Percentiles rank a stretch among this genome's conserved stretches.
Conservation (phyloP, 345 rosid species). For the Leavenworthia alabamica region DNA sequence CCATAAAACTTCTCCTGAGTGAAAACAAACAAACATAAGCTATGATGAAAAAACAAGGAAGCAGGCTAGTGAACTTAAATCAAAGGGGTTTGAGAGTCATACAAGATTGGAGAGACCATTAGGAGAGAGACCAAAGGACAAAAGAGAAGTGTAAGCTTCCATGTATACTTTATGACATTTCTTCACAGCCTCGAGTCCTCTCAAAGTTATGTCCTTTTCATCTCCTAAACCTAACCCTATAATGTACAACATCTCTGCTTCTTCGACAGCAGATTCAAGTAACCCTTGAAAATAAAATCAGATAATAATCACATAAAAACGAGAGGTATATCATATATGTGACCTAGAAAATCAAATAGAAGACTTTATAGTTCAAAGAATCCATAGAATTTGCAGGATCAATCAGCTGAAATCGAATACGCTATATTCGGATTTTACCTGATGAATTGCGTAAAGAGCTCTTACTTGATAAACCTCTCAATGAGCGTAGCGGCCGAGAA, state of each 20-base stretch:
- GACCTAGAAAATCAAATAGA: background rate
- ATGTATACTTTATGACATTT: conserved; percentile 74
- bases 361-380: background rate
- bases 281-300: background rate
- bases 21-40: background rate
- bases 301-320: background rate
- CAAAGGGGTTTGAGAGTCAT: background rate
- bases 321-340: background rate
- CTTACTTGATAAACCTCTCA: conserved; percentile 11
- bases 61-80: background rate
- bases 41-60: too few relatives aligned
- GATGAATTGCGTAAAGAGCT: background rate
- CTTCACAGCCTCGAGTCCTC: conserved; percentile 72
- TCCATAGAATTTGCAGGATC: background rate
- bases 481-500: background rate
- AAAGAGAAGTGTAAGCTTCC: conserved; percentile 93
- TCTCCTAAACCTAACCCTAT: conserved; percentile 82
- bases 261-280: background rate
- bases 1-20: conserved; percentile 69
- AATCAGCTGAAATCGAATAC: background rate
- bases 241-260: conserved; percentile 57
- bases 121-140: conserved; percentile 76
- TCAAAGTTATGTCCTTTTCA: conserved; percentile 72
- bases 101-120: conserved; percentile 69
- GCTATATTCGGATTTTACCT: background rate